Percentiles rank a stretch among this genome's conserved stretches.
phyloP scores from a whole-genome alignment of 768 basidiomycete genomes.

The Terana coerulea region DNA sequence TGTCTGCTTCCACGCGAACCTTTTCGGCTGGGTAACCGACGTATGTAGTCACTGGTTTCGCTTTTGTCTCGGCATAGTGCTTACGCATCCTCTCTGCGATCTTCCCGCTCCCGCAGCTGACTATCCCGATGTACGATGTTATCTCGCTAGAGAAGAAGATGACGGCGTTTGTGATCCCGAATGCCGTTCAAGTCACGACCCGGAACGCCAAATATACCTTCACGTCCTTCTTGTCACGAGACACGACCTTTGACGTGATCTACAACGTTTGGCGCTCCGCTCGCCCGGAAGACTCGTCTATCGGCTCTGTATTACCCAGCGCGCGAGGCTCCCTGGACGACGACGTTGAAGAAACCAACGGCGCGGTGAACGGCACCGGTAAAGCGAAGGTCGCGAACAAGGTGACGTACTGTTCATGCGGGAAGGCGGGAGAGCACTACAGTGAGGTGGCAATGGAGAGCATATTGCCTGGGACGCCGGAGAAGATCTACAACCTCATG shows the following conservation, averaged over 20 bases:
- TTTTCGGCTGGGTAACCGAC: conserved; percentile 98
- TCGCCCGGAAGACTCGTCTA: conserved; percentile 55
- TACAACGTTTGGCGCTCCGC: conserved; percentile 93
- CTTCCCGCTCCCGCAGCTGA: conserved; percentile 47
- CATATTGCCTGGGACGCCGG: conserved; percentile 85
- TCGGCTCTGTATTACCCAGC: conserved; percentile 15
- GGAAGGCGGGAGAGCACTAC: conserved; percentile 64
- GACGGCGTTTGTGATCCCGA: conserved; percentile 97
- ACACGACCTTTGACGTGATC: conserved; percentile 95
- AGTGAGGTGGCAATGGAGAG: conserved; percentile 72
- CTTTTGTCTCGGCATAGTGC: too few relatives aligned
- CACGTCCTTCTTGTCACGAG: conserved; percentile 93
- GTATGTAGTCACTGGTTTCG: too few relatives aligned
- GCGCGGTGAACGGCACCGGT: conserved; percentile 11
- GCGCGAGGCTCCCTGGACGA: conserved; percentile 25
- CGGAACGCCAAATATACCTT: conserved; percentile 85
- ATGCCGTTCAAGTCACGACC: conserved; percentile 89
- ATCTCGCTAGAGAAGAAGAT: conserved; percentile 90
- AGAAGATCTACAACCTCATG: conserved; percentile 93
- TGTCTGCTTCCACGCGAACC: conserved; percentile 99
- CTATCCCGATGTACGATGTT: conserved; percentile 86
- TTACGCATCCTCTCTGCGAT: too few relatives aligned
- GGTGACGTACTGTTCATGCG: conserved; percentile 73
- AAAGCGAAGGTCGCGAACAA: conserved; percentile 35
- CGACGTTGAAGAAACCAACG: conserved; percentile 6